Evolutionary conservation across 306 rosid species (phyloP).

Genomic region (Quillaja saponaria): DNA sequence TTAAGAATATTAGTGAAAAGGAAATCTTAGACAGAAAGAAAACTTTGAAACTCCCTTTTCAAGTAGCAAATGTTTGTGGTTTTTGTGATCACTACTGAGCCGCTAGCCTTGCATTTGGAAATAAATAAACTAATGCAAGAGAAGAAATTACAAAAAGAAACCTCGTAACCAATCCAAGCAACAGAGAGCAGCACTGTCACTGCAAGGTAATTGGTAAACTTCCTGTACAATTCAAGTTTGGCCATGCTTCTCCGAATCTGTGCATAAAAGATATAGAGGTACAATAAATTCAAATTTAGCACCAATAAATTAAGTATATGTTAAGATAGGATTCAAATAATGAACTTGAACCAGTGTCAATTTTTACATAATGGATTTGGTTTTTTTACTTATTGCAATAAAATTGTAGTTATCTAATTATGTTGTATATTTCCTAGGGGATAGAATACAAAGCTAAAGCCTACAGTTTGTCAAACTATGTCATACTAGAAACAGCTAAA

Average conservation of each 20-base stretch:
- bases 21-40: not conserved
- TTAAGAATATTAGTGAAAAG: slow-evolving; percentile 7
- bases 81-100: not conserved
- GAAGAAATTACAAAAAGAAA: slow-evolving; percentile 21
- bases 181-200: slow-evolving; percentile 70
- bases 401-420: not conserved
- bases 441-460: not conserved
- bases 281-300: not conserved
- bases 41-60: not conserved
- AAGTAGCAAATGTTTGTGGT: slow-evolving; percentile 1
- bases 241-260: slow-evolving; percentile 58
- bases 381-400: not conserved
- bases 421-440: not conserved
- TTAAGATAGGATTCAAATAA: not conserved
- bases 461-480: not conserved
- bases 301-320: no score
- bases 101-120: not conserved
- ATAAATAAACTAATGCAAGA: slow-evolving; percentile 1
- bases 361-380: no score
- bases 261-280: not conserved
- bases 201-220: slow-evolving; percentile 77
- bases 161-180: slow-evolving; percentile 80
- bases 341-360: not conserved
- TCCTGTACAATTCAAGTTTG: slow-evolving; percentile 77
- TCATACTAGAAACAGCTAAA: not conserved